These are phyloP conservation scores for Agaricus subrufescens DNA, from an alignment of 768 basidiomycete genomes.

Conservation along the genomic window DNA sequence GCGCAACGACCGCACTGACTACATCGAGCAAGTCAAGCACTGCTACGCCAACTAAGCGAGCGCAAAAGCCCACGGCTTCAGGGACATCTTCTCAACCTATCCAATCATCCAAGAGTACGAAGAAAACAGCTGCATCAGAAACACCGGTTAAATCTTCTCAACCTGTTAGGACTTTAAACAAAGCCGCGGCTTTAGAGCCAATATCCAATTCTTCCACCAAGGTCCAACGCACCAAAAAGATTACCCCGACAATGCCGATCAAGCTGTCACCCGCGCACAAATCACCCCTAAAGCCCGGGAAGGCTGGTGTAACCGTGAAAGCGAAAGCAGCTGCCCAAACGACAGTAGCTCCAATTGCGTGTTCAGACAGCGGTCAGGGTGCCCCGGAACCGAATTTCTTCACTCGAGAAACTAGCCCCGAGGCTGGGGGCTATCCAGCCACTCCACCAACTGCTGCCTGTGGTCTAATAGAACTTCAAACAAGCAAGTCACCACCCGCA, in stretches of 20 bases:
- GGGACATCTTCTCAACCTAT: neutral
- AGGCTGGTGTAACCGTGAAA: too few species aligned
- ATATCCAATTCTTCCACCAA: too few species aligned
- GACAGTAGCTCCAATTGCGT: too few species aligned
- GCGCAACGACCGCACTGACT: neutral
- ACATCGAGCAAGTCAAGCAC: neutral
- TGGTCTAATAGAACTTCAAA: neutral
- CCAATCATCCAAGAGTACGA: neutral
- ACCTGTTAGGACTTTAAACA: neutral
- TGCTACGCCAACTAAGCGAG: neutral
- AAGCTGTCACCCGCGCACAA: too few species aligned
- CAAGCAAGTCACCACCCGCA: neutral
- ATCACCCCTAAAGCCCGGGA: too few species aligned
- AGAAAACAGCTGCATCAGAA: too few species aligned
- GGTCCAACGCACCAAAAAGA: too few species aligned
- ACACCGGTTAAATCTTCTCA: neutral
- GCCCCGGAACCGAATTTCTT: neutral
- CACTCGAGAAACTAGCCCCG: neutral
- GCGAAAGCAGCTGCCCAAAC: too few species aligned
- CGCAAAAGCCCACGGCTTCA: neutral
- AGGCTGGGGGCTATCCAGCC: neutral
- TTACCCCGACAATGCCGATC: too few species aligned
- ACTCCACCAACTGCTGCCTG: neutral
- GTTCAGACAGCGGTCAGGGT: neutral
- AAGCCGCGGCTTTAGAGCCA: neutral